phyloP scores from a whole-genome alignment of 2,329 filamentous ascomycete species.

The Teratosphaeria gauchensis region DNA sequence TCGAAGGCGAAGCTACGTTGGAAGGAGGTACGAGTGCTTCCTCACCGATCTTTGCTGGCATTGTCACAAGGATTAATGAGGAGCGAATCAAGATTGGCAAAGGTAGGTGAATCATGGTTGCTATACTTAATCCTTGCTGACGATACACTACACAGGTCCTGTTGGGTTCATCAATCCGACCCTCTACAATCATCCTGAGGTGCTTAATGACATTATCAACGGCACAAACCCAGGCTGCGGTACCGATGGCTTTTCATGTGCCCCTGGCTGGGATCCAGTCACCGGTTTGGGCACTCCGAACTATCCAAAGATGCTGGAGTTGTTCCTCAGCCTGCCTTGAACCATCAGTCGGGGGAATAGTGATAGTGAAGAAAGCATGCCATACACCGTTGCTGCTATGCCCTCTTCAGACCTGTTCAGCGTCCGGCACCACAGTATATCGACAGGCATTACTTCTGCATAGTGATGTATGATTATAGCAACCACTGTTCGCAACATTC shows the following conservation, averaged over 20 bases:
- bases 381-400: background rate
- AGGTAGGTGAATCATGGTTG: conserved; percentile 5
- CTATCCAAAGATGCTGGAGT: conserved; percentile 17
- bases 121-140: background rate
- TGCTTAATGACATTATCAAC: conserved; percentile 17
- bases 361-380: background rate
- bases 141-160: conserved; percentile 9
- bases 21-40: conserved; percentile 17
- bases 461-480: no score
- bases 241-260: conserved; percentile 16
- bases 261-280: conserved; percentile 2
- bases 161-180: conserved; percentile 26
- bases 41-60: conserved; percentile 18
- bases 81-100: conserved; percentile 15
- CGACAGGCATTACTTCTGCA: background rate
- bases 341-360: background rate
- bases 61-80: conserved; percentile 21
- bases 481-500: no score
- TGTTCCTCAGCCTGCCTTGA: conserved; percentile 11
- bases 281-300: conserved; percentile 17
- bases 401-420: background rate
- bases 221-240: conserved; percentile 27
- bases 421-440: background rate
- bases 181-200: conserved; percentile 17
- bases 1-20: conserved; percentile 26